Evolutionary conservation across 331 rosid species (phyloP), one percentile per base, ranked within the genome.

Genomic region (Pyrus hybrid): DNA sequence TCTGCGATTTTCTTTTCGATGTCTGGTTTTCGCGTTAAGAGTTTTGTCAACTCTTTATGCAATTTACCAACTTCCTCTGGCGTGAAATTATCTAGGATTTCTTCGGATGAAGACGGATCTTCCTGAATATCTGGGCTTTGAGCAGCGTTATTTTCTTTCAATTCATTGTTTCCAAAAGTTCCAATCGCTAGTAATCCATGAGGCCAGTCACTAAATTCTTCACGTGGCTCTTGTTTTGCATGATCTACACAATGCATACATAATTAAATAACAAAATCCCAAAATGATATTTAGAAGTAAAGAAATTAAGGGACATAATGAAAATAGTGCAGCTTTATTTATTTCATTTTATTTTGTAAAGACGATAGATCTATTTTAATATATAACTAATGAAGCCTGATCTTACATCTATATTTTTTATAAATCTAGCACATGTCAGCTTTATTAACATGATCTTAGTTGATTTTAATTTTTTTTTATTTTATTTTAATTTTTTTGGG

Each of bases 161-260:
- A 78, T 61, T 90, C 88, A 5, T 71, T 86, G 71, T 94, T 92
- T 41, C 99, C 99, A 83, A 95, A 92, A 17, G 99, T 95, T 80
- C 99, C 99, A 22, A 95, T 92, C 45, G 97, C 94, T 14, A 92
- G 88, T 64, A 95, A 82, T 25, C 92, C 89, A 83, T 95, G 93
- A 57, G 97, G 96, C 99, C 97, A 86, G 68, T 95, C 97, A 22
- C 92, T 95, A 67, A 90, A 95, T 82, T 95, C 99, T 82, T 95
- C 99, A 66, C 96, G 78, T 58, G 90, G 79, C 87, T 89, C 99
- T 84, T 79, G 93, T 80, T 92, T 90, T 71, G 85, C 83, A 26
- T 72, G 86, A 87, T 84, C 97, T 94, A 65, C 75, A 80, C 1
- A 70, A 32, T 2, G 35, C 11, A 32, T 54, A 67, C 26, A 33